Conservation (phyloP, 192 early-diverging fungal genomes). For the Martensiomyces pterosporus region DNA sequence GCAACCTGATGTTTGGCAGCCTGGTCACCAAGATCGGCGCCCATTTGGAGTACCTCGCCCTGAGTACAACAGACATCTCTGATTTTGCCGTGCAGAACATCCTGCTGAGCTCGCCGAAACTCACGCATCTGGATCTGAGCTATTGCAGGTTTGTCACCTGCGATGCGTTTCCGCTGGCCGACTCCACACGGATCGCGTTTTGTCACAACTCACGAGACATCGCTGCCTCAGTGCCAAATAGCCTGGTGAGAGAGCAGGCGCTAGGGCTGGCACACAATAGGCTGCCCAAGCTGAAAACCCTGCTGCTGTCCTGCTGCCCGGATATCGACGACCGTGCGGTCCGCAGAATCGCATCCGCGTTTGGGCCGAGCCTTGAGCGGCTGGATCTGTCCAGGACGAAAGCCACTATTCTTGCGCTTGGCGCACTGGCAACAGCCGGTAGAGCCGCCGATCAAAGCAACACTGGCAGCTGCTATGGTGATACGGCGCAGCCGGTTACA, state of each 20-base stretch:
- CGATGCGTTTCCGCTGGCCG: conserved; percentile 28
- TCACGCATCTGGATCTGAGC: conserved; percentile 23
- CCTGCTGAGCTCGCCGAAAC: conserved; percentile 13
- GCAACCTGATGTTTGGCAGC: conserved; percentile 5
- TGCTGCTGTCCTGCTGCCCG: conserved; percentile 15
- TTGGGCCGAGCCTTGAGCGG: conserved; percentile 13
- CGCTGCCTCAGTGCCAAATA: no score
- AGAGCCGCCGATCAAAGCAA: no score
- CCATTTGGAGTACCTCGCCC: conserved; percentile 14
- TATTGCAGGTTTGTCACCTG: conserved; percentile 17
- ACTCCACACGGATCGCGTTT: not conserved
- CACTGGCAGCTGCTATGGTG: no score
- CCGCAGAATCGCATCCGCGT: conserved; percentile 13
- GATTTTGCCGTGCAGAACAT: conserved; percentile 15
- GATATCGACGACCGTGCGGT: conserved; percentile 11
- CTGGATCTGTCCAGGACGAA: conserved; percentile 12
- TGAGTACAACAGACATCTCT: conserved; percentile 15
- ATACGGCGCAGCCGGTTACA: no score
- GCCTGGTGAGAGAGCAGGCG: no score
- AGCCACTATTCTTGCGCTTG: not conserved
- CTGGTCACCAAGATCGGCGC: conserved; percentile 6
- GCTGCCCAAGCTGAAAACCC: conserved; percentile 20
- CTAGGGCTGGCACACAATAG: not conserved
- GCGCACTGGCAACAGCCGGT: not conserved
- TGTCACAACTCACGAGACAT: no score